Evolutionary conservation across 257 asterid species (phyloP).

Genomic region (Forsythia viridissima): DNA sequence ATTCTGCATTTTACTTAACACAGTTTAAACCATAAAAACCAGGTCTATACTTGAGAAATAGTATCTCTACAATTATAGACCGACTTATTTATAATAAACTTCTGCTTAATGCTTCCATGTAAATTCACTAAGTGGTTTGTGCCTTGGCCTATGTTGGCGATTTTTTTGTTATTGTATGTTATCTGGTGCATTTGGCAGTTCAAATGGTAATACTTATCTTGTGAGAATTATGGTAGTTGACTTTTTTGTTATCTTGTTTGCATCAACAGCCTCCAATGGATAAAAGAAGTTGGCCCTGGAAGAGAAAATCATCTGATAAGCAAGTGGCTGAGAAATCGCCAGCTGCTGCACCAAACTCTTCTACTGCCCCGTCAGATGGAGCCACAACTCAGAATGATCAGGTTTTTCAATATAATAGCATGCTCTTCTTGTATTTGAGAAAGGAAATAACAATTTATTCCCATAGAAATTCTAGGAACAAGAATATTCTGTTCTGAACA

Average conservation of each 20-base stretch:
- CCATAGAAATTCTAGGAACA: not conserved
- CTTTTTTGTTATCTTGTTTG: slow-evolving; percentile 8
- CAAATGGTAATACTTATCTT: not conserved
- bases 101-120: slow-evolving; percentile 4
- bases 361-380: slow-evolving; percentile 43
- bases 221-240: not conserved
- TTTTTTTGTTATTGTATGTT: slow-evolving; percentile 2
- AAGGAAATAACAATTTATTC: not conserved
- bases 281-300: slow-evolving; percentile 96
- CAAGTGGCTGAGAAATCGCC: slow-evolving; percentile 50
- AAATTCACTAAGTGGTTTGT: slow-evolving; percentile 7
- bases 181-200: slow-evolving; percentile 10
- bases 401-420: slow-evolving; percentile 40
- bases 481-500: not conserved
- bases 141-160: slow-evolving; percentile 12
- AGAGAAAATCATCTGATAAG: slow-evolving; percentile 92
- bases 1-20: not conserved
- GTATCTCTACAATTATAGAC: not conserved
- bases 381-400: slow-evolving; percentile 50
- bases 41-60: not conserved
- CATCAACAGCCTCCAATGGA: slow-evolving; percentile 60
- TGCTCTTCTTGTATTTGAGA: slow-evolving; percentile 9
- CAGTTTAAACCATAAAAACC: slow-evolving; percentile 2
- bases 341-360: slow-evolving; percentile 41
- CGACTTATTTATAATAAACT: slow-evolving; percentile 3